Evolutionary conservation across 2,329 filamentous ascomycete species (phyloP), one percentile per base, ranked within the genome.

Genomic region (Cytospora piceae): DNA sequence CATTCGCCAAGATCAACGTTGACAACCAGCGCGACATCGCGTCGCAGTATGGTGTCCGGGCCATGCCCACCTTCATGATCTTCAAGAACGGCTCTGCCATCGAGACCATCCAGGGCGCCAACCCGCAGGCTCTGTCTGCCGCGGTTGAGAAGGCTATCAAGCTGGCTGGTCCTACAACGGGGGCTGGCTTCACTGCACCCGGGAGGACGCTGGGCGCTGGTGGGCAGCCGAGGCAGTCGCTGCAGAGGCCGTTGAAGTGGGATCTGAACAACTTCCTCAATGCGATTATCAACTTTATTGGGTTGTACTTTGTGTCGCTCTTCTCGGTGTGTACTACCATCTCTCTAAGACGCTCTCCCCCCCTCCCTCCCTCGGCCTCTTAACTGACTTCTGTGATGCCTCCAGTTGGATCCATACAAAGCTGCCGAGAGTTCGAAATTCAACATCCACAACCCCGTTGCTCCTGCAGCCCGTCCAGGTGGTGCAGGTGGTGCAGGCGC

Each of bases 21-120:
- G 94, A 97, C 74, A 83, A 84, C 71, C 93, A 96, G 77, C 84
- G 88, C 70, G 87, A 90, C 65, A 89, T 98, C 69, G 87, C 93
- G 15, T 84, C 88, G 73, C 83, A 88, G 71, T 92, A 97, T 80
- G 85, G 87, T 72, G 89, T 98, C 75, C 87, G 88, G 73, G 92
- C 93, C 69, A 94, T 96, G 88, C 95, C 95, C 7, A 98, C 95
- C 61, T 98, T 99, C 80, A 86, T 97, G 76, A 88, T 98, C 78
- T 94, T 93, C 83, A 90, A 92, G 79, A 87, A 87, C 74, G 89
- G 90, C 72, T 82, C 85, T 70, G 87, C 90, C 72, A 84, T 91
- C 74, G 85, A 92, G 70, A 93, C 90, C 37, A 88, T 97, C 74
- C 85, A 86, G 73, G 95, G 95, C 72, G 93, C 94, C 39, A 91